A percentile compares a stretch with the other conserved stretches of the same genome.
Evolutionary conservation across 176 grass and related monocot genomes (phyloP).

Genomic region (Zea luxurians): DNA sequence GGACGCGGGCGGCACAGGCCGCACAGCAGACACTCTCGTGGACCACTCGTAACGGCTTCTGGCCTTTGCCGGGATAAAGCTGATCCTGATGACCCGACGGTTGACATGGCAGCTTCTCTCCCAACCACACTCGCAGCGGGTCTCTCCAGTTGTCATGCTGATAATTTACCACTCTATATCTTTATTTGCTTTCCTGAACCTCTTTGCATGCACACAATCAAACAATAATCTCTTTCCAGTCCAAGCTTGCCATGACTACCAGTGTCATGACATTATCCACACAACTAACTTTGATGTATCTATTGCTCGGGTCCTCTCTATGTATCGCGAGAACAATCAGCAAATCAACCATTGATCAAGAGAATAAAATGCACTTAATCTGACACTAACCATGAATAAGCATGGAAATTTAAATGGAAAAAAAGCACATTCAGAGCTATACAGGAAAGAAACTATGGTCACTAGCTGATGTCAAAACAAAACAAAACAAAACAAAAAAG

Average conservation of each 20-base stretch:
- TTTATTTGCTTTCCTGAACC: too few species aligned
- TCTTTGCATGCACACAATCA: constrained; percentile 16
- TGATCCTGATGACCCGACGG: neutral
- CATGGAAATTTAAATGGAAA: neutral
- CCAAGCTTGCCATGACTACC: constrained; percentile 65
- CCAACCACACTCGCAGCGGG: too few species aligned
- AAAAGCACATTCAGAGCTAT: neutral
- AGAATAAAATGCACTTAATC: neutral
- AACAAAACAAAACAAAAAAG: neutral
- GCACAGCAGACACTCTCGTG: neutral
- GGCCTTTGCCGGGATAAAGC: neutral
- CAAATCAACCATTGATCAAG: neutral
- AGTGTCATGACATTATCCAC: neutral
- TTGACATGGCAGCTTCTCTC: neutral
- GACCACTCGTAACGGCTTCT: neutral
- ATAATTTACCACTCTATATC: too few species aligned
- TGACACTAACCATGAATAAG: neutral
- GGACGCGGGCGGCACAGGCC: too few species aligned
- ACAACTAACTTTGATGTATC: constrained; percentile 15
- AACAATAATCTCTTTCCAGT: constrained; percentile 63
- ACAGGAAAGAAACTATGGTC: too few species aligned
- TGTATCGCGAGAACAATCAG: neutral
- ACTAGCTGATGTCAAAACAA: neutral
- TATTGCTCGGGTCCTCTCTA: neutral
- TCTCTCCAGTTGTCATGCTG: too few species aligned